These are phyloP conservation scores for Stephanodiscus minutulus DNA, from an alignment of 108 stramenopile genomes.

Conservation along the genomic window DNA sequence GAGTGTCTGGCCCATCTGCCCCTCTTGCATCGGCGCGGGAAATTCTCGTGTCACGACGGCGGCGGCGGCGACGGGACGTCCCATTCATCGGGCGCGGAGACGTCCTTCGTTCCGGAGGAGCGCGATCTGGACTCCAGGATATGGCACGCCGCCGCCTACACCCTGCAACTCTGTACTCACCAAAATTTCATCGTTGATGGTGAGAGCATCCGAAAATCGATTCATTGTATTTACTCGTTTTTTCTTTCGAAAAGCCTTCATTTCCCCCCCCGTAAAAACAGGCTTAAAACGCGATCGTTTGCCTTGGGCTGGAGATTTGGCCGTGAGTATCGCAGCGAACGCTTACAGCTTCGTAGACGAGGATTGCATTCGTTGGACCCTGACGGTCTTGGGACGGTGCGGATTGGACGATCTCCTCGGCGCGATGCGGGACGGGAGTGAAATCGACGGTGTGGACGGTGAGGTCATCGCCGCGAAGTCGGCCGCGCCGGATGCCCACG, in stretches of 20 bases:
- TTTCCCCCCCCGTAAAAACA: too few relatives aligned
- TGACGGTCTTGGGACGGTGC: constrained; percentile 44
- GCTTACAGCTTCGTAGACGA: constrained; percentile 23
- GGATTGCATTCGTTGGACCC: constrained; percentile 32
- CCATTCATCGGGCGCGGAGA: too few relatives aligned
- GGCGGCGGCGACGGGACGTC: too few relatives aligned
- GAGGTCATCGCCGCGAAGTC: background rate
- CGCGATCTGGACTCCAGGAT: constrained; percentile 15
- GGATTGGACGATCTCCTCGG: constrained; percentile 19
- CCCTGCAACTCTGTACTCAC: constrained; percentile 36
- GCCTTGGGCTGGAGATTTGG: constrained; percentile 50
- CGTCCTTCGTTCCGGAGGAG: background rate
- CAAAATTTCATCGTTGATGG: constrained; percentile 48
- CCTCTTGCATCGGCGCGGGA: constrained; percentile 4
- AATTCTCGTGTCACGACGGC: background rate
- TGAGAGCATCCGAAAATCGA: background rate
- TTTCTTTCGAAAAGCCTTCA: background rate
- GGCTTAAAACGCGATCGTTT: constrained; percentile 50
- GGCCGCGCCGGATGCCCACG: constrained; percentile 24
- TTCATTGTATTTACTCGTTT: background rate
- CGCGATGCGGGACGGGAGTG: background rate
- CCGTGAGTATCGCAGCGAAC: constrained; percentile 40
- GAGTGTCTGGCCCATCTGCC: constrained; percentile 15
- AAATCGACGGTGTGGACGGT: background rate
- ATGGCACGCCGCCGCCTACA: constrained; percentile 34